Evolutionary conservation across 306 rosid genomes (phyloP).

Genomic region (Urtica urens): DNA sequence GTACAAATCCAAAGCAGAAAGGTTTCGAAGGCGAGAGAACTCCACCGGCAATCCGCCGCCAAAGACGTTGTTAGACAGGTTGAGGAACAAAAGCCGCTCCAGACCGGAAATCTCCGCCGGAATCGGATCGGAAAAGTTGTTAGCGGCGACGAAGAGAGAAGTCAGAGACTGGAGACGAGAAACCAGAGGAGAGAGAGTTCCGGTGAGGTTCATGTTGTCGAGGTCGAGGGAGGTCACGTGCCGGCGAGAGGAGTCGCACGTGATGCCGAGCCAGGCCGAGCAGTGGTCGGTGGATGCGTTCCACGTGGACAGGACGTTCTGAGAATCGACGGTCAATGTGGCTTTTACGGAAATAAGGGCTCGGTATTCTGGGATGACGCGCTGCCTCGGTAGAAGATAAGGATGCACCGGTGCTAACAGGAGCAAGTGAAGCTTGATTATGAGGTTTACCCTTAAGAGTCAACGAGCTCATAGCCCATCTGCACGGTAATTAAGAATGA

Average conservation of each 20-base stretch:
- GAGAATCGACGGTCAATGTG: slow-evolving; percentile 39
- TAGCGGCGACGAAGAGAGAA: slow-evolving; percentile 53
- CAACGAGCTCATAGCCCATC: too few species aligned
- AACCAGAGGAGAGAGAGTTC: too few species aligned
- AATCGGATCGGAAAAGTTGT: slow-evolving; percentile 48
- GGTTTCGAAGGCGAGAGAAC: slow-evolving; percentile 39
- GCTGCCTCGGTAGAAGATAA: too few species aligned
- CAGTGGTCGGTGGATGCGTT: slow-evolving; percentile 44
- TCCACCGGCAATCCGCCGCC: slow-evolving; percentile 52
- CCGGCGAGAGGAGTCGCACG: slow-evolving; percentile 48
- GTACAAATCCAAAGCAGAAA: slow-evolving; percentile 61
- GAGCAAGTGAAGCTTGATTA: too few species aligned
- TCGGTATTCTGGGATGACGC: slow-evolving; percentile 31
- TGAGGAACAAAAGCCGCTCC: slow-evolving; percentile 41
- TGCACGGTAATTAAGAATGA: too few species aligned
- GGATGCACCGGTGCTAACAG: too few species aligned
- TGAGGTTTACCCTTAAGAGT: too few species aligned
- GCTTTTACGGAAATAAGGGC: slow-evolving; percentile 59
- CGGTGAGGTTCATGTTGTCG: too few species aligned
- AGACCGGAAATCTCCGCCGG: slow-evolving; percentile 51
- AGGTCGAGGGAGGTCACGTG: slow-evolving; percentile 46
- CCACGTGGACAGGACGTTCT: slow-evolving; percentile 56
- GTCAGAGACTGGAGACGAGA: too few species aligned
- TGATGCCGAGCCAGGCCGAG: slow-evolving; percentile 47
- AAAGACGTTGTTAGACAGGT: slow-evolving; percentile 74